Base-by-base conservation (phyloP, 2,329 filamentous ascomycete species). In the Colletotrichum lini region DNA sequence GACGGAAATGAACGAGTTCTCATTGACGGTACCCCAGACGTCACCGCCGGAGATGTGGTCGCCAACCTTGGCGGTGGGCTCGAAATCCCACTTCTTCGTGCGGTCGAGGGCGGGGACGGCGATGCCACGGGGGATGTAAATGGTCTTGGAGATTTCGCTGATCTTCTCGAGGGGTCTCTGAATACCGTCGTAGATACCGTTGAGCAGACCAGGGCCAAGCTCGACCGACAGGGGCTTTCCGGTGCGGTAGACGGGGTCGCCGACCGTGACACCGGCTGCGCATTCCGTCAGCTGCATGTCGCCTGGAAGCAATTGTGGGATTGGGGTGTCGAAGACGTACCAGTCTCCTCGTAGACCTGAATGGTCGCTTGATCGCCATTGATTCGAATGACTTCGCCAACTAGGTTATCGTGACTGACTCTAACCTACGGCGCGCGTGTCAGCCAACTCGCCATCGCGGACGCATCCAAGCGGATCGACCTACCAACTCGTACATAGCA, bases 111-210 rank as follows among this genome's bases (percentile, higher is more conserved):
- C 92, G 63, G 96, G 94, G 44, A 95, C 90, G 68, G 93, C 85
- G 80, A 99, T 96, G 83, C 96, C 96, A 77, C 96, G 94, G 78
- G 96, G 96, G 75, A 99, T 99, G 84, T 99, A 99, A 83, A 99
- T 99, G 83, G 94, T 95, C 79, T 94, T 87, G 63, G 95, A 91
- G 59, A 89, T 84, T 50, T 92, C 86, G 76, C 94, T 87, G 79
- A 99, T 99, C 76, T 90, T 91, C 84, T 92, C 92, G 77, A 99
- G 91, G 61, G 96, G 96, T 80, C 96, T 92, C 84, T 99, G 96
- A 79, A 99, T 99, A 86, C 96, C 96, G 82, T 99, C 96, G 88
- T 98, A 99, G 83, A 99, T 99, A 76, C 96, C 98, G 86, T 98
- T 96, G 90, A 99, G 94, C 82, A 99, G 87, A 81, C 96, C 96